Conservation (phyloP, 75 land plant genomes). For the Ceratopteris richardii region DNA sequence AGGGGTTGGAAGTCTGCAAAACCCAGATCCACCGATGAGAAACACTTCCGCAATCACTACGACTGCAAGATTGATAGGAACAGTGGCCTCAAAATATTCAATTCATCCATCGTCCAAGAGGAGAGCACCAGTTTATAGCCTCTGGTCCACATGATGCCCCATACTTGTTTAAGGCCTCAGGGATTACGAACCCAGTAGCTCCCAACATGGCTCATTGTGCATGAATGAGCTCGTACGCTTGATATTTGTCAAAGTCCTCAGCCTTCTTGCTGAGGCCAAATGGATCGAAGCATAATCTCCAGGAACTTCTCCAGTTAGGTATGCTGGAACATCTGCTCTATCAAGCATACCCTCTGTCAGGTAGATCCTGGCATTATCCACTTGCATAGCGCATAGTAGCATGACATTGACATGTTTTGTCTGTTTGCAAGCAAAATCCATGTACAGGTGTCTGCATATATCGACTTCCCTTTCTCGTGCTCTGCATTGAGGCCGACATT, state of each 20-base stretch:
- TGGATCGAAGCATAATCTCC: slow-evolving; percentile 99
- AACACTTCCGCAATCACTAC: slow-evolving; percentile 87
- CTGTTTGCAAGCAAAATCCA: too few relatives aligned
- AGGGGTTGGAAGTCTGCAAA: slow-evolving; percentile 86
- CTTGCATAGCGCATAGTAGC: too few relatives aligned
- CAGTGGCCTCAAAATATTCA: slow-evolving; percentile 87
- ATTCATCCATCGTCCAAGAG: slow-evolving; percentile 84
- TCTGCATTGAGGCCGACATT: too few relatives aligned
- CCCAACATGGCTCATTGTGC: slow-evolving; percentile 99
- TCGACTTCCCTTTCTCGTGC: too few relatives aligned
- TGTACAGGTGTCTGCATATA: too few relatives aligned
- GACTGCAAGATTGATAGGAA: slow-evolving; percentile 79
- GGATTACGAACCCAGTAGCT: slow-evolving; percentile 94
- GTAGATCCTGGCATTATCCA: too few relatives aligned
- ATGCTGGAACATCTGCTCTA: slow-evolving; percentile 77
- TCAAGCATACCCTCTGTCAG: slow-evolving; percentile 89
- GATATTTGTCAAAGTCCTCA: slow-evolving; percentile 87
- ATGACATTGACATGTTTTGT: too few relatives aligned
- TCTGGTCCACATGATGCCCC: slow-evolving; percentile 95
- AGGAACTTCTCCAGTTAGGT: slow-evolving; percentile 94
- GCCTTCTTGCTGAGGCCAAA: slow-evolving; percentile 98
- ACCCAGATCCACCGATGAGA: slow-evolving; percentile 95
- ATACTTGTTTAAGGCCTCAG: slow-evolving; percentile 92
- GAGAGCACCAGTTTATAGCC: slow-evolving; percentile 99
- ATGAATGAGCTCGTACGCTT: slow-evolving; percentile 90